Evolutionary conservation across 192 early-diverging fungal genomes (phyloP).

Genomic region (Gonapodya prolifera): DNA sequence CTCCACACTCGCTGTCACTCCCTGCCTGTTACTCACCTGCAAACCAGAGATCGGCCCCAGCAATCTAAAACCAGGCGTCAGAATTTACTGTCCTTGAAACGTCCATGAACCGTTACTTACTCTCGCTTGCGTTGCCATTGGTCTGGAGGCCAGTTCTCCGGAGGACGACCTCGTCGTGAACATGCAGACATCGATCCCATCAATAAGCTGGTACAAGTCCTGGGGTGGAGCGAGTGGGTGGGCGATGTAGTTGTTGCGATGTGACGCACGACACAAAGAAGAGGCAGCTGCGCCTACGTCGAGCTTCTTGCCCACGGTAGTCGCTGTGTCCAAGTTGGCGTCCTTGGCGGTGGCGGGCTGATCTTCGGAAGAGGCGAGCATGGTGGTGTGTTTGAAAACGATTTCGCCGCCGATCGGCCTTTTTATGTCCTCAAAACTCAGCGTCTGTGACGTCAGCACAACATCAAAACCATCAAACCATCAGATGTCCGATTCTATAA

Average conservation of each 20-base stretch:
- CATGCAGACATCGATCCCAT: conserved; percentile 29
- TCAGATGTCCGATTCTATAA: too few species aligned
- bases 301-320: background rate
- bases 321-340: background rate
- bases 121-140: conserved; percentile 13
- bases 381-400: background rate
- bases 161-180: conserved; percentile 26
- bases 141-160: conserved; percentile 18
- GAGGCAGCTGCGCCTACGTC: background rate
- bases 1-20: too few species aligned
- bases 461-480: too few species aligned
- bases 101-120: too few species aligned
- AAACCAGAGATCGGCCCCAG: conserved; percentile 29
- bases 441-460: too few species aligned
- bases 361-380: background rate
- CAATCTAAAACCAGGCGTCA: too few species aligned
- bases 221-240: background rate
- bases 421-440: too few species aligned
- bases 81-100: too few species aligned
- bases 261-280: background rate
- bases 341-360: background rate
- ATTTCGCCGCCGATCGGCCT: too few species aligned
- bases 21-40: background rate
- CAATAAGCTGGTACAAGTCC: conserved; percentile 30
- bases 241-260: background rate